Base-by-base conservation (phyloP, 2,329 filamentous ascomycete species). In the Venturia carpophila region DNA sequence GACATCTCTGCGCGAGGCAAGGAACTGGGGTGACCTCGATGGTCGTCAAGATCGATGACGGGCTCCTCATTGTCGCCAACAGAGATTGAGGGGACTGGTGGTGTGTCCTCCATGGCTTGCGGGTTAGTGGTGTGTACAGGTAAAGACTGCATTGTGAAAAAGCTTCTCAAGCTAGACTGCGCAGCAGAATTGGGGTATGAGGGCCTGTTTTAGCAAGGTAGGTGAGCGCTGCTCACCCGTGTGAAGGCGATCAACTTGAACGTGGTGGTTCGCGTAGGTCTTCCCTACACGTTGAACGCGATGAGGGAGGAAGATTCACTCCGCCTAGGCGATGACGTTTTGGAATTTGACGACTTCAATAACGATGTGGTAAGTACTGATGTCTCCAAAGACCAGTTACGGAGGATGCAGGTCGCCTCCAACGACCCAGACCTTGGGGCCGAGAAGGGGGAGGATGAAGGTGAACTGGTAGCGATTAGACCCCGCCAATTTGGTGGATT, bases 341-440 rank as follows among this genome's bases (percentile, higher is more conserved):
- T 39, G 30, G 30, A 24, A 5, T 56, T 56, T 24, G 27, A 21
- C 30, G 49, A 30, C 11, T 64, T 66, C 61, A 19, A 21, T 39
- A 43, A 13, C 5, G 34, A 19, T 61, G 66, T 49, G 41, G 52
- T 58, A 27, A 3, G 19, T 39, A 68, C 68, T 66, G 63, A 67
- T 52, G 61, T 66, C n/a, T 52, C 69, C 70, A 70, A 77, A 77
- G 76, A 72, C 82, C 78, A 93, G 80, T 97, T 97, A 97, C 84
- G 93, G 93, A 77, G 94, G 93, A 81, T 96, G 93, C 83, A 92
- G 94, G 83, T 94, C 91, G 82, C 92, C 90, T 89, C 93, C 92
- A 79, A 93, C 93, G 87, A 95, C 92, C 92, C 92, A 91, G 83
- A 87, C 87, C 77, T 87, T 87, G 79, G 92, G 93, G 83, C 91